Percentiles rank a stretch among this genome's conserved stretches.
These are phyloP conservation scores for Penicillium cosmopolitanum DNA, from an alignment of 495 filamentous ascomycete genomes.

Conservation along the genomic window DNA sequence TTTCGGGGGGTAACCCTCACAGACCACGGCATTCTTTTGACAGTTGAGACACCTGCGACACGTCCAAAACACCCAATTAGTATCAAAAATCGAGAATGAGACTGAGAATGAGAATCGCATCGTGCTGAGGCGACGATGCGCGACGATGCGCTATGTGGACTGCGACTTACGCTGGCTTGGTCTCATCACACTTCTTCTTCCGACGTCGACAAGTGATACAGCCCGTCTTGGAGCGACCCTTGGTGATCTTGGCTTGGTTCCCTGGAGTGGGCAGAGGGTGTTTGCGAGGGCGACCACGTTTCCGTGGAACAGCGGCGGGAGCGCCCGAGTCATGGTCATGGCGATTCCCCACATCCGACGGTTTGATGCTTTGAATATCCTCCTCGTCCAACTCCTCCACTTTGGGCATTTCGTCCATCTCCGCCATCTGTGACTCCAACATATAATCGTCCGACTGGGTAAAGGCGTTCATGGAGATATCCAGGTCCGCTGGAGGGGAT, in stretches of 20 bases:
- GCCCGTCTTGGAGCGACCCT: constrained; percentile 91
- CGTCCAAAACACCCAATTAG: not conserved
- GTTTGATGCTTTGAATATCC: constrained; percentile 42
- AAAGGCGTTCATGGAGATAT: constrained; percentile 24
- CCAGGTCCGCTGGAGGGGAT: constrained; percentile 31
- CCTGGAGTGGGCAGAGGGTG: constrained; percentile 66
- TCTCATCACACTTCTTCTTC: constrained; percentile 98
- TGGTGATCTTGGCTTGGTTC: constrained; percentile 68
- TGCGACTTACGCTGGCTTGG: constrained; percentile 71
- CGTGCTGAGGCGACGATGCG: too few species aligned
- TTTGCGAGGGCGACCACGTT: constrained; percentile 83
- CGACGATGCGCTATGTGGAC: not conserved
- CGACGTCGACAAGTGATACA: constrained; percentile 89
- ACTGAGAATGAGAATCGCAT: not conserved
- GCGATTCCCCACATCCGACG: constrained; percentile 33
- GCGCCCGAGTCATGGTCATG: constrained; percentile 31
- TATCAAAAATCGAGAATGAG: not conserved
- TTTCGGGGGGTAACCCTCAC: constrained; percentile 90
- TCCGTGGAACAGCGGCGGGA: constrained; percentile 49
- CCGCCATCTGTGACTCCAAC: constrained; percentile 21
- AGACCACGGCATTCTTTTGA: constrained; percentile 90
- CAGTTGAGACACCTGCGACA: constrained; percentile 72
- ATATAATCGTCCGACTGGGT: constrained; percentile 25
- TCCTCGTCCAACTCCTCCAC: constrained; percentile 52
- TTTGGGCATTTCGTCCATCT: constrained; percentile 39